These are phyloP conservation scores for Psidium guajava DNA, from an alignment of 345 rosid genomes.

Conservation along the genomic window DNA sequence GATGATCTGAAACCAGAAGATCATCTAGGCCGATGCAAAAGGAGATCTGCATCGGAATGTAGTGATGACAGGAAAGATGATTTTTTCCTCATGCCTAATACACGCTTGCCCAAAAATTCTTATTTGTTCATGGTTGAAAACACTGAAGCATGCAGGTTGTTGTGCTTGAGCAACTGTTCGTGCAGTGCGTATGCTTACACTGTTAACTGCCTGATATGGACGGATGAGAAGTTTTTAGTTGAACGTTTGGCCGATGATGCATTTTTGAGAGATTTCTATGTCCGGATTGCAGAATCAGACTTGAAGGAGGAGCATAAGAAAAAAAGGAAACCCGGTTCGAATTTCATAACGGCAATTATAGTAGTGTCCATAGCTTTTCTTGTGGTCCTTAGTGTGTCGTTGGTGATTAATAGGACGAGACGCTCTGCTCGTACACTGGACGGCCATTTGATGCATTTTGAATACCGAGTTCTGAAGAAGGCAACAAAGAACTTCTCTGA, in stretches of 20 bases:
- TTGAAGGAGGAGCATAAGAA: too few species aligned
- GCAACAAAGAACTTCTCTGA: constrained; percentile 6
- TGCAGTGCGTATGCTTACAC: constrained; percentile 22
- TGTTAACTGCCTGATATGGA: constrained; percentile 8
- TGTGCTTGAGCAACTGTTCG: constrained; percentile 19
- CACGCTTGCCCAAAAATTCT: background rate
- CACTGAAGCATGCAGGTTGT: constrained; percentile 1
- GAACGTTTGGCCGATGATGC: background rate
- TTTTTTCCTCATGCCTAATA: background rate
- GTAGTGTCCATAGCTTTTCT: background rate
- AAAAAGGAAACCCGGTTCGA: background rate
- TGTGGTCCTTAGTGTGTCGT: background rate
- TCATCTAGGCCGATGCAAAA: background rate
- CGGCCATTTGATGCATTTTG: background rate
- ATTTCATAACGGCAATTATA: too few species aligned
- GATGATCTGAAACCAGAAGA: background rate
- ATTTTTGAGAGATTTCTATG: background rate
- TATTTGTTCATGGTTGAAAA: background rate
- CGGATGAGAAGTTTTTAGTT: background rate
- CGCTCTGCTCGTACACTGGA: background rate
- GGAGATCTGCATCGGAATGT: background rate
- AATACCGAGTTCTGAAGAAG: background rate
- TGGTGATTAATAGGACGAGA: background rate
- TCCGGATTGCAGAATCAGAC: background rate
- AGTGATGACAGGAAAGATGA: background rate